phyloP scores from a whole-genome alignment of 441 rosid genomes.

The Macaranga tanarius region DNA sequence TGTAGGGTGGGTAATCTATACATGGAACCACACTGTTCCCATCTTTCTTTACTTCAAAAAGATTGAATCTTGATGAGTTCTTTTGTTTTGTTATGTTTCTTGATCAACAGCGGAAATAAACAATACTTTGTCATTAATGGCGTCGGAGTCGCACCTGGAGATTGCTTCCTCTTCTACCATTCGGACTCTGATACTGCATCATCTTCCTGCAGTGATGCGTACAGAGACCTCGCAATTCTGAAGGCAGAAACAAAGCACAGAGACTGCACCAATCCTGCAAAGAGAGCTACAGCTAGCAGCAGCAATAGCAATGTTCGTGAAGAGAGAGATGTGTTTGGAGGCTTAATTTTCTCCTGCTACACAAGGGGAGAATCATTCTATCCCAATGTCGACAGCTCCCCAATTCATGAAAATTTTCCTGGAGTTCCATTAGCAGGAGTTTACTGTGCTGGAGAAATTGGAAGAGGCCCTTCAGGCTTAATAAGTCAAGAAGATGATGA shows the following conservation, averaged over 20 bases:
- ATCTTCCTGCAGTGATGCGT: conserved; percentile 26
- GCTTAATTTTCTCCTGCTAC: conserved; percentile 45
- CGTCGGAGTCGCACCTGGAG: conserved; percentile 43
- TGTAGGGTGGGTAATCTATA: conserved; percentile 42
- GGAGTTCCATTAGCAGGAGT: conserved; percentile 45
- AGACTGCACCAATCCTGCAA: neutral
- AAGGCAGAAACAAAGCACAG: conserved; percentile 10
- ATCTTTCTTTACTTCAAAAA: neutral
- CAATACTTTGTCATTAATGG: conserved; percentile 37
- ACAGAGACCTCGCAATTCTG: conserved; percentile 21
- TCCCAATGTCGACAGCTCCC: conserved; percentile 26
- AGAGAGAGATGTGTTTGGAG: conserved; percentile 41
- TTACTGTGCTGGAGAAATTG: conserved; percentile 43
- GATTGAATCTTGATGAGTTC: neutral
- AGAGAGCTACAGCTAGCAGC: neutral
- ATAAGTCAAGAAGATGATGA: conserved; percentile 22
- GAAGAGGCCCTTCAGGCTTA: conserved; percentile 29
- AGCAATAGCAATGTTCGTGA: neutral
- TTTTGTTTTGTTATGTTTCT: neutral
- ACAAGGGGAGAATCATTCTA: conserved; percentile 29
- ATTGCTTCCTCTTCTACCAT: conserved; percentile 46
- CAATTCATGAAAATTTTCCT: conserved; percentile 41
- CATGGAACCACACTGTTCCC: neutral
- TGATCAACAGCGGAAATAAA: conserved; percentile 29
- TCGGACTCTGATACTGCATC: conserved; percentile 42